Evolutionary conservation across 2,329 filamentous ascomycete genomes (phyloP), one percentile per base, ranked within the genome.

Genomic region (Graphilbum sp.): DNA sequence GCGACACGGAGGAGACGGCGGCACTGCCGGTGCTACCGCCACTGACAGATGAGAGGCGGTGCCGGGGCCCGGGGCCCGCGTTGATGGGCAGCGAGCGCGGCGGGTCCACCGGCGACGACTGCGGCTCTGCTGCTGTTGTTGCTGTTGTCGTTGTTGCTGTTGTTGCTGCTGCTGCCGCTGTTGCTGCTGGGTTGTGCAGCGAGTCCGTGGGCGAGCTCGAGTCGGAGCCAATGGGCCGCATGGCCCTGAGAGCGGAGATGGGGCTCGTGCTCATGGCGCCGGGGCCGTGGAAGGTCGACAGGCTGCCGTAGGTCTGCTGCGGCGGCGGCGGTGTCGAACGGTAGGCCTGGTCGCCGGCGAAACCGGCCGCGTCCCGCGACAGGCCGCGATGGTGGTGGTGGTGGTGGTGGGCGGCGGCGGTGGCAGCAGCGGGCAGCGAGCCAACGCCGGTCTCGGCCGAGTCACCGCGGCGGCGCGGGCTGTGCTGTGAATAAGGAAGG

Each of bases 261-360:
- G 87, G 87, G 50, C 86, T 94, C 35, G 84, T 84, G 17, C 80
- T 80, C n/a, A 76, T 58, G 3, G 76, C 69, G 23, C 75, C 79
- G 38, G 79, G 76, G n/a, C 82, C 80, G 52, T 94, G 76, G 46
- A 92, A 95, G 0, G 86, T 94, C 3, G 85, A 90, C 46, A 94
- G 54, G 49, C 86, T 94, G 40, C 86, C 86, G 52, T 93, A 94
- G 2, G 84, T 81, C 54, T 88, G 83, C 40, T 81, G 46, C 3
- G 41, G 41, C 21, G 32, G 40, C 9, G 38, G 36, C 23, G n/a
- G n/a, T n/a, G n/a, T n/a, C n/a, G n/a, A n/a, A n/a, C 39, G 43
- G 33, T 38, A 38, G 13, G 38, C 11, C 33, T 72, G 64, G 43
- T 87, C 81, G 27, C 7, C 27, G 21, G 21, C 21, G 21, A 24